A percentile compares a stretch with the other conserved stretches of the same genome.
Evolutionary conservation across 2,329 filamentous ascomycete genomes (phyloP).

Genomic region (Neonectria neomacrospora): DNA sequence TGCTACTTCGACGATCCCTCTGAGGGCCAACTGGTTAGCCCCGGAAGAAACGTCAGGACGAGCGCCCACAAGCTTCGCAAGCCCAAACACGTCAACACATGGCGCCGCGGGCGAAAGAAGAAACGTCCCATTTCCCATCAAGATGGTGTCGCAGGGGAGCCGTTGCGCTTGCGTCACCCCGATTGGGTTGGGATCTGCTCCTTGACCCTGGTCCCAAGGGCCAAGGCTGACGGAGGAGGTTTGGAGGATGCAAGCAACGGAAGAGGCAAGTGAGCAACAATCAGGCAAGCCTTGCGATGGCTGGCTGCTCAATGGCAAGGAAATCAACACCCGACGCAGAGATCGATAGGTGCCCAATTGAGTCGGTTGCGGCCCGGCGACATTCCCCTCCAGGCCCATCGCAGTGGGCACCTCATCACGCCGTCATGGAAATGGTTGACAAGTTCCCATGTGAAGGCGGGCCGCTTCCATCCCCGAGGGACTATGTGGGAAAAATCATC

Average conservation of each 20-base stretch:
- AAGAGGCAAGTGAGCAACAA: neutral
- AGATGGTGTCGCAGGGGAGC: conserved; percentile 36
- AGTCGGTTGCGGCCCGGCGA: conserved; percentile 10
- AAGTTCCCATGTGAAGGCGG: neutral
- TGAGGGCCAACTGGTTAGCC: conserved; percentile 16
- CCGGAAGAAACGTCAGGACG: conserved; percentile 7
- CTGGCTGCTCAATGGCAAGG: conserved; percentile 1
- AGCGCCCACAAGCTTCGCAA: conserved; percentile 15
- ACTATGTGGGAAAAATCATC: conserved; percentile 4
- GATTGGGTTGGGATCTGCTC: conserved; percentile 39
- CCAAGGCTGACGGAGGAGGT: conserved; percentile 5
- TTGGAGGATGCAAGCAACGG: neutral
- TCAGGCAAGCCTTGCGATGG: neutral
- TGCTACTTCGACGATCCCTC: conserved; percentile 17
- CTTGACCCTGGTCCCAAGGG: conserved; percentile 8
- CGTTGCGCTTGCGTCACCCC: conserved; percentile 33
- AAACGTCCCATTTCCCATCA: conserved; percentile 32
- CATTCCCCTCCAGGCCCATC: conserved; percentile 2
- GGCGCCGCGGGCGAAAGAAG: conserved; percentile 26
- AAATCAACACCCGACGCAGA: conserved; percentile 8
- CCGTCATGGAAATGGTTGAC: neutral
- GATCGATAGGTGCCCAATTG: conserved; percentile 11
- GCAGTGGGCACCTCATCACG: neutral
- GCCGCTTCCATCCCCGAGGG: neutral
- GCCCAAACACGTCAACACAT: conserved; percentile 28